Base-by-base conservation (phyloP, 2,329 filamentous ascomycete species). In the Sclerotinia minor region DNA sequence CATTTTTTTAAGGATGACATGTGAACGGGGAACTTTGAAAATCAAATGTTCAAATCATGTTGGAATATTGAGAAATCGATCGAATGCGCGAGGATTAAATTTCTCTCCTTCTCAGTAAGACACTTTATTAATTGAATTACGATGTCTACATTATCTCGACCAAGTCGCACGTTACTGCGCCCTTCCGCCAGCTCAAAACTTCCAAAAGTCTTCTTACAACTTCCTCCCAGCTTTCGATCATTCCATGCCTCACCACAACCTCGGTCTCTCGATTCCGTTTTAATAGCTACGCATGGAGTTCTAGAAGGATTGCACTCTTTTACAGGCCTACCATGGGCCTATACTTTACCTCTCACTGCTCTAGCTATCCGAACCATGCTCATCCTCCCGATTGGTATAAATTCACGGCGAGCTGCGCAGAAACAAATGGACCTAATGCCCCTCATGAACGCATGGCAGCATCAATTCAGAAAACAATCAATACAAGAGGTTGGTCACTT, bases 261-360 rank as follows among this genome's bases (percentile, higher is more conserved):
- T 17, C 78, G 77, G 54, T 77, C 81, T 68, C 72, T 84, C 70
- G 79, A 82, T 69, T 76, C 80, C 65, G 72, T 80, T 52, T 72
- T 84, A 57, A 76, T 78, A 54, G 73, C 78, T 41, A 80, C 83
- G 3, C 81, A 84, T 70, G 75, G 77, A 61, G 73, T 83, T 68
- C 78, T 86, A 65, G 78, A 82, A 67, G 72, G 78, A 35, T 72
- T 92, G 78, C 84, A 87, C 73, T 75, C 75, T 29, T 15, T 79
- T 52, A 81, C 79, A 21, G 78, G 80, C 54, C 77, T 87, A 2
- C 80, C 85, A 66, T 88, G 85, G 85, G 82, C 77, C 9, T 78
- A 79, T 17, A 82, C 83, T 26, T 81, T 88, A 53, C 85, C 85
- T 5, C 76, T 86, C 65, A 80, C 83, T 5, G 85, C 85, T 4